Evolutionary conservation across 257 asterid genomes (phyloP), one percentile per base, ranked within the genome.

Genomic region (Paraleonurus japonicus): DNA sequence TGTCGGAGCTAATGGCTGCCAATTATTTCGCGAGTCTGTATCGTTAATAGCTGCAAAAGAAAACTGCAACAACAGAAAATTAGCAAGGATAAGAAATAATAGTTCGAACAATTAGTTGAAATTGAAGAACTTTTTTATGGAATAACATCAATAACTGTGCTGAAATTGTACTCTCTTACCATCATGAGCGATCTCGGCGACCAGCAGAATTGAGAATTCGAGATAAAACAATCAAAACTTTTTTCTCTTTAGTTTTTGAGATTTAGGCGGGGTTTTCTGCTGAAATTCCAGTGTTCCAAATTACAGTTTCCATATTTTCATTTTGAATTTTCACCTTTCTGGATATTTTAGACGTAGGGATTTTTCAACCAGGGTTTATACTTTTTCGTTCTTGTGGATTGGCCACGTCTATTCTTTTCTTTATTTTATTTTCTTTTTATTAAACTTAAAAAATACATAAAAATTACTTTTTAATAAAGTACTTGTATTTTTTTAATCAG

Each of bases 1-100:
- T 53, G 99, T 85, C 35, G 96, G 99, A 61, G 99, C 96, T 61
- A 92, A 80, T 24, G 99, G 96, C 85, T 89, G 88, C 96, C 97
- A 92, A 61, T 76, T 84, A 62, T 83, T 86, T 54, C 68, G 78
- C 32, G 98, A 78, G 39, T 95, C 98, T 35, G 90, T 74, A 80
- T 95, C 99, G 33, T 95, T 95, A 15, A 95, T 92, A 23, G 99
- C 99, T 45, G 96, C 85, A 72, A 95, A 84, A 35, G 99, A 91
- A 62, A 92, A 95, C 99, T 95, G 92, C 61, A 79, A 81, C 33
- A 53, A 27, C 67, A 71, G 74, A 76, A 62, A 43, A 41, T 41
- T 70, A 37, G 50, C 50, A 55, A 12, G 4, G 23, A 55, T 19
- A 3, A 67, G 23, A 68, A 41, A 33, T 3, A 28, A 65, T 23